Percentiles rank a stretch among this genome's conserved stretches.
These are phyloP conservation scores for Populus hybrid DNA, from an alignment of 441 rosid genomes.

Conservation along the genomic window DNA sequence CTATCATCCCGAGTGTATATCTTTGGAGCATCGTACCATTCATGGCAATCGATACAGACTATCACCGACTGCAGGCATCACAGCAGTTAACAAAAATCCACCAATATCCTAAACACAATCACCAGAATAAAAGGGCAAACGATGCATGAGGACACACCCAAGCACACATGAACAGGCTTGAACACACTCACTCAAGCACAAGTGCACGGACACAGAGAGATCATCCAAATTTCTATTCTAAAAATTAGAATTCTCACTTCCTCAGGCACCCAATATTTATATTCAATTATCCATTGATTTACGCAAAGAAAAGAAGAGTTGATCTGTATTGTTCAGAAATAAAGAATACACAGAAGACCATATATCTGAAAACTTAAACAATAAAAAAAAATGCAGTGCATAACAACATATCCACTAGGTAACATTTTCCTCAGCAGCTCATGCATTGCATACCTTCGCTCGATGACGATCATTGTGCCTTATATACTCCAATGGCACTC, in stretches of 20 bases:
- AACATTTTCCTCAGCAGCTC: background rate
- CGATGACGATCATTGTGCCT: constrained; percentile 87
- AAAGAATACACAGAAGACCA: background rate
- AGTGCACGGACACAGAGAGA: background rate
- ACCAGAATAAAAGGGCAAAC: background rate
- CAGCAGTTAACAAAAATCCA: background rate
- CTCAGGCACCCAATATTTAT: background rate
- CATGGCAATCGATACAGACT: constrained; percentile 89
- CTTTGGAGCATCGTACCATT: constrained; percentile 95
- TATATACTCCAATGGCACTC: constrained; percentile 90
- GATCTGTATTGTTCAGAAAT: background rate
- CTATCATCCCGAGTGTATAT: constrained; percentile 88
- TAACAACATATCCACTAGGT: background rate
- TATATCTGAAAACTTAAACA: background rate
- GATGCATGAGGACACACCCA: background rate
- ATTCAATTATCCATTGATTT: background rate
- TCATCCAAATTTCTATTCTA: background rate
- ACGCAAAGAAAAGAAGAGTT: background rate
- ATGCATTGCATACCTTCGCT: constrained; percentile 55
- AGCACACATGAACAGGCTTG: background rate
- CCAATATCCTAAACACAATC: background rate
- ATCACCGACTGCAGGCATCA: constrained; percentile 73
- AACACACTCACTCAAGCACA: background rate
- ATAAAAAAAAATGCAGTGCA: background rate
- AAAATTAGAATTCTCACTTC: background rate